Percentiles rank a stretch among this genome's conserved stretches.
Evolutionary conservation across 2,329 filamentous ascomycete species (phyloP).

Genomic region (Apiospora marii): DNA sequence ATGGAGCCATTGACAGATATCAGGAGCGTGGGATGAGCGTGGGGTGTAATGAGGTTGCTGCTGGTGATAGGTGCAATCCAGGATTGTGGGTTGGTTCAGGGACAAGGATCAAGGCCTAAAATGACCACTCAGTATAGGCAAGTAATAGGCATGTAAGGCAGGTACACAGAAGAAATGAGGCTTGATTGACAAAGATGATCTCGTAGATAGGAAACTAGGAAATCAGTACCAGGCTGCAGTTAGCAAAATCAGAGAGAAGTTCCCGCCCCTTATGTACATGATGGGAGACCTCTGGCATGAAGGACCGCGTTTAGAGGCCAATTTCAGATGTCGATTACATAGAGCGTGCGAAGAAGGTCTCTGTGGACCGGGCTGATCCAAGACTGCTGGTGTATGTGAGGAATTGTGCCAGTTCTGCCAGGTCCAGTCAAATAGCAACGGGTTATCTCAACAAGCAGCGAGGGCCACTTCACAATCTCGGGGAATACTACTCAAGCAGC

Average conservation of each 20-base stretch:
- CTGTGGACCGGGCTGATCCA: constrained; percentile 32
- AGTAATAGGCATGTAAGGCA: background rate
- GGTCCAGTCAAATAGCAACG: constrained; percentile 48
- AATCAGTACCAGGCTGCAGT: constrained; percentile 26
- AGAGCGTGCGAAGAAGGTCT: constrained; percentile 24
- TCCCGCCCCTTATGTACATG: constrained; percentile 31
- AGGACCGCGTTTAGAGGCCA: constrained; percentile 14
- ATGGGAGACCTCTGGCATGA: background rate
- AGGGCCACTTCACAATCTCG: constrained; percentile 44
- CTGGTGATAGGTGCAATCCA: constrained; percentile 28
- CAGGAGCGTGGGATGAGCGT: constrained; percentile 46
- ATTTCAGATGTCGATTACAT: constrained; percentile 27
- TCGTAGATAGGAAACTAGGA: constrained; percentile 25
- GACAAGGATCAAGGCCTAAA: background rate
- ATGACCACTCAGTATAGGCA: background rate
- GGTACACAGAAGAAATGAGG: background rate
- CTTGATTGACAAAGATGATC: constrained; percentile 20
- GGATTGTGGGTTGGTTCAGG: constrained; percentile 26
- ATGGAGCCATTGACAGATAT: constrained; percentile 56
- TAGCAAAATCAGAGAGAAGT: constrained; percentile 29
- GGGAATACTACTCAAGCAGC: constrained; percentile 46
- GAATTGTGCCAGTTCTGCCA: constrained; percentile 32
- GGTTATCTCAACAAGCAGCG: constrained; percentile 45
- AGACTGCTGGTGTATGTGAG: constrained; percentile 28
- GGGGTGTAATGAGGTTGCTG: constrained; percentile 36